Evolutionary conservation across 345 rosid species (phyloP).

Genomic region (Euphorbia lathyris): DNA sequence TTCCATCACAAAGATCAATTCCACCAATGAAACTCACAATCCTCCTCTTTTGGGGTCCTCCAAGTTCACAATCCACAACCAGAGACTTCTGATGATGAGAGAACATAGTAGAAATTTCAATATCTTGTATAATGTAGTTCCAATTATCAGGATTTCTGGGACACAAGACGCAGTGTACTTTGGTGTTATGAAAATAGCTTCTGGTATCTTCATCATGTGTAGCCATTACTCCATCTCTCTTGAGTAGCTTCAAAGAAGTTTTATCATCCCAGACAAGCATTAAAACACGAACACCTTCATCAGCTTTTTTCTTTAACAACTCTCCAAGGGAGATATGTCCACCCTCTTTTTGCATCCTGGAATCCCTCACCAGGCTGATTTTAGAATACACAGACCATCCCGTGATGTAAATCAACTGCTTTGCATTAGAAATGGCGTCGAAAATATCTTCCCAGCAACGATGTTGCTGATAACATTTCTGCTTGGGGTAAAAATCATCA

Average conservation of each 20-base stretch:
- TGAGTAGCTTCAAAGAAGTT: slow-evolving; percentile 46
- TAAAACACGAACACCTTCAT: slow-evolving; percentile 46
- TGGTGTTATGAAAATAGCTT: slow-evolving; percentile 36
- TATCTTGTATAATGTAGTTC: slow-evolving; percentile 35
- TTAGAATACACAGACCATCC: slow-evolving; percentile 53
- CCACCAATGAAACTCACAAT: slow-evolving; percentile 57
- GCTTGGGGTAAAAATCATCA: slow-evolving; percentile 28
- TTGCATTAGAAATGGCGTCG: slow-evolving; percentile 42
- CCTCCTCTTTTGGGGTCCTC: slow-evolving; percentile 28
- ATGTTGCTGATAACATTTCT: slow-evolving; percentile 31
- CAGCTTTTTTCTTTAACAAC: slow-evolving; percentile 47
- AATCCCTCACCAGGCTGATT: slow-evolving; percentile 44
- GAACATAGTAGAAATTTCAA: slow-evolving; percentile 44
- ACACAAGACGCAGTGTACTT: slow-evolving; percentile 50
- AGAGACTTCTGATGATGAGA: slow-evolving; percentile 58
- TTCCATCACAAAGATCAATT: slow-evolving; percentile 54
- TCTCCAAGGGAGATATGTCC: slow-evolving; percentile 47
- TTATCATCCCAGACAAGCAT: slow-evolving; percentile 67
- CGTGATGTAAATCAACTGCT: slow-evolving; percentile 47
- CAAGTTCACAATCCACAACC: slow-evolving; percentile 37
- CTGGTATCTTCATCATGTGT: slow-evolving; percentile 55
- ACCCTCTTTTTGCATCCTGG: slow-evolving; percentile 28
- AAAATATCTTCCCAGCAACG: slow-evolving; percentile 59
- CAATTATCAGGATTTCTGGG: slow-evolving; percentile 48
- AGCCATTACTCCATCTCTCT: slow-evolving; percentile 53